These are phyloP conservation scores for Chlorociboria aeruginascens DNA, from an alignment of 495 filamentous ascomycete species.

Conservation along the genomic window DNA sequence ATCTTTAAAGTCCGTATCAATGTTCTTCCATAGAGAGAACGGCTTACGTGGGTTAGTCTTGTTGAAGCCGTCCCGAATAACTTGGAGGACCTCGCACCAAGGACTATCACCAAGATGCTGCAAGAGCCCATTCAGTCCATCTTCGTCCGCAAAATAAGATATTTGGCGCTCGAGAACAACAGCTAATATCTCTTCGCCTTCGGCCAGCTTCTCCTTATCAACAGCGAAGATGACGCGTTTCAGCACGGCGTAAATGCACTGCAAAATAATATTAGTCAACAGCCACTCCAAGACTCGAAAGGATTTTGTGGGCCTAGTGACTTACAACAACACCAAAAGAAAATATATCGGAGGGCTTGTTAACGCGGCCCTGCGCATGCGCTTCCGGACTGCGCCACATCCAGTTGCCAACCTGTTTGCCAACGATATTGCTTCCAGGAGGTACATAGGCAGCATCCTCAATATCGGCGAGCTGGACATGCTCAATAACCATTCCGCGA, in stretches of 20 bases:
- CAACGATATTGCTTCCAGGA: slow-evolving; percentile 20
- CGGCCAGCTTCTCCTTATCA: slow-evolving; percentile 2
- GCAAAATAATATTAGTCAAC: not conserved
- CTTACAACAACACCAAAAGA: slow-evolving; percentile 33
- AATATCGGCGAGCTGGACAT: slow-evolving; percentile 14
- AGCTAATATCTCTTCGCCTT: slow-evolving; percentile 35
- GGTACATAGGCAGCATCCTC: slow-evolving; percentile 35
- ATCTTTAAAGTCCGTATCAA: slow-evolving; percentile 30
- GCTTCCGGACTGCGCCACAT: slow-evolving; percentile 33
- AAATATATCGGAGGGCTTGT: slow-evolving; percentile 30
- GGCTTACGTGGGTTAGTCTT: slow-evolving; percentile 22
- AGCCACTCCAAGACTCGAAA: not conserved
- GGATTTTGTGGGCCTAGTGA: slow-evolving; percentile 3
- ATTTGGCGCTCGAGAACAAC: slow-evolving; percentile 32
- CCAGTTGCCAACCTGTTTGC: slow-evolving; percentile 26
- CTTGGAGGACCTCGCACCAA: slow-evolving; percentile 1
- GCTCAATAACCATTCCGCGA: slow-evolving; percentile 15
- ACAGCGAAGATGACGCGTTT: slow-evolving; percentile 3
- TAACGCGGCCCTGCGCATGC: slow-evolving; percentile 23
- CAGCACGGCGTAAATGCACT: slow-evolving; percentile 9
- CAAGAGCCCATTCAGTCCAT: slow-evolving; percentile 26
- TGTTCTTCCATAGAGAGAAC: slow-evolving; percentile 16
- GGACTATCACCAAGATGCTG: slow-evolving; percentile 22
- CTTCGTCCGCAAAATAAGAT: slow-evolving; percentile 35
- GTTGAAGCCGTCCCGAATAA: not conserved